Conservation (phyloP, 257 asterid genomes). For the Mitragyna speciosa region DNA sequence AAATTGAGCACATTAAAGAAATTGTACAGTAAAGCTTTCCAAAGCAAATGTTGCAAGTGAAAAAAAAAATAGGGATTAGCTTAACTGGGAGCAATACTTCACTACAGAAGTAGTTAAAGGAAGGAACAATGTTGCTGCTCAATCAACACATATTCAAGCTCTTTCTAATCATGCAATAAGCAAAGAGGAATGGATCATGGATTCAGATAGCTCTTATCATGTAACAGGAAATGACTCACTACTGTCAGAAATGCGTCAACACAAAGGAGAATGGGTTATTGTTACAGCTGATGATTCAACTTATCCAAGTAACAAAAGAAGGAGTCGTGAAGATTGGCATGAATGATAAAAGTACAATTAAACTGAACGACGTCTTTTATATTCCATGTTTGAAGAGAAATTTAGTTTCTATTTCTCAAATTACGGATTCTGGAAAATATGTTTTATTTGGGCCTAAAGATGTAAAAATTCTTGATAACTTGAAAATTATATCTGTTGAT, state of each 20-base stretch:
- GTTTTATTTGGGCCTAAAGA: constrained; percentile 21
- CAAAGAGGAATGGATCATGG: background rate
- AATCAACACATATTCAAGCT: background rate
- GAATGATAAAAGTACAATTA: background rate
- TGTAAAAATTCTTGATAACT: constrained; percentile 17
- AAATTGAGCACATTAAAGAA: constrained; percentile 3
- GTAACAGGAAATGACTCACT: no score
- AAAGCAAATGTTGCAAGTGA: constrained; percentile 4
- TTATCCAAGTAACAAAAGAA: constrained; percentile 1
- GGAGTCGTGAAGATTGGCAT: constrained; percentile 2
- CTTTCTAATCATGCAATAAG: background rate
- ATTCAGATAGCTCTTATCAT: no score
- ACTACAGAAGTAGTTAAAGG: background rate
- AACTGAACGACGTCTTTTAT: constrained; percentile 20
- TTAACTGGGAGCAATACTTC: constrained; percentile 21
- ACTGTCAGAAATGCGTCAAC: background rate
- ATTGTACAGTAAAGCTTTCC: constrained; percentile 17
- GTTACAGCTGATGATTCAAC: constrained; percentile 1
- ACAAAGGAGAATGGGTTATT: background rate
- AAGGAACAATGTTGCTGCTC: background rate
- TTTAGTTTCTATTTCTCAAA: constrained; percentile 22
- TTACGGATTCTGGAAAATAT: constrained; percentile 20
- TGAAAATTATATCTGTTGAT: constrained; percentile 6
- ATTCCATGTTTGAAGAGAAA: constrained; percentile 5
- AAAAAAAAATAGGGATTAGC: background rate